A percentile compares a stretch with the other conserved stretches of the same genome.
Conservation (phyloP, 2,329 filamentous ascomycete species). For the Metarhizium brunneum region DNA sequence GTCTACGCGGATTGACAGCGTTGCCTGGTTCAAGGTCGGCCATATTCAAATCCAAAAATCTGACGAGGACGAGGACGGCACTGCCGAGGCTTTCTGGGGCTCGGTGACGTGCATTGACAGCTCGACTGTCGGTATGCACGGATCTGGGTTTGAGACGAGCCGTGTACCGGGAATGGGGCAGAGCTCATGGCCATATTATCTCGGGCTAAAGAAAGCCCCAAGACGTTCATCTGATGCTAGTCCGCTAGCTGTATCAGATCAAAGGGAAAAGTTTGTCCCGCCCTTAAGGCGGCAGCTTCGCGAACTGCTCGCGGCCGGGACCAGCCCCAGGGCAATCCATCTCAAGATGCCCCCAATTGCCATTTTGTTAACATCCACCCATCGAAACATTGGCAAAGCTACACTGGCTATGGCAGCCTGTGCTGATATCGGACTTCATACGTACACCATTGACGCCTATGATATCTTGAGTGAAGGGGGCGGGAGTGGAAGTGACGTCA, state of each 20-base stretch:
- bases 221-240: constrained; percentile 30
- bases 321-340: constrained; percentile 77
- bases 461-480: constrained; percentile 85
- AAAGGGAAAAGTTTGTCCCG: constrained; percentile 41
- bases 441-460: constrained; percentile 81
- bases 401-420: constrained; percentile 68
- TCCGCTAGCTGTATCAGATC: constrained; percentile 33
- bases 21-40: constrained; percentile 90
- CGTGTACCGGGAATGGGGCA: constrained; percentile 67
- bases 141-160: constrained; percentile 79
- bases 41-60: constrained; percentile 52
- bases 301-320: constrained; percentile 80
- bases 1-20: constrained; percentile 39
- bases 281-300: constrained; percentile 62
- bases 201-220: constrained; percentile 63
- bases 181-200: constrained; percentile 83
- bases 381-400: constrained; percentile 89
- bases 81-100: constrained; percentile 68
- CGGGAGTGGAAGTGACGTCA: constrained; percentile 79
- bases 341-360: constrained; percentile 81
- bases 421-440: constrained; percentile 82
- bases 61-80: constrained; percentile 48
- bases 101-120: constrained; percentile 81
- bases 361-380: constrained; percentile 81
- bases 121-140: constrained; percentile 77